Evolutionary conservation across 148 eudicot genomes (phyloP).

Genomic region (Arbutus unedo): DNA sequence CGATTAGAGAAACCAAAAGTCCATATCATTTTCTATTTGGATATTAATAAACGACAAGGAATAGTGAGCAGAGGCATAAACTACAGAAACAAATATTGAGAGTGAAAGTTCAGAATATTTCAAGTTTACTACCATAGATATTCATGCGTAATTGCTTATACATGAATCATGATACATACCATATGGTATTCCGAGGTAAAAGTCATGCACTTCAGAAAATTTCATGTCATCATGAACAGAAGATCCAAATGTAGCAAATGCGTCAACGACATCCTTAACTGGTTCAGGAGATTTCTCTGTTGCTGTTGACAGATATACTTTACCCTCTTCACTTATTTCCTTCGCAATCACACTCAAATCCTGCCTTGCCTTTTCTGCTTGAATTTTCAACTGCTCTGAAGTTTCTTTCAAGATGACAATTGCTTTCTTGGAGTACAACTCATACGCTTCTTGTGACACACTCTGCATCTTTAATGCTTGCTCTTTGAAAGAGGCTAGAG

Average conservation of each 20-base stretch:
- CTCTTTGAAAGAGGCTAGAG: constrained; percentile 70
- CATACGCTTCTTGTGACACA: constrained; percentile 92
- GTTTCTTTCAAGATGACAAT: constrained; percentile 59
- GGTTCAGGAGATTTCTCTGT: constrained; percentile 84
- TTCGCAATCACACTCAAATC: constrained; percentile 58
- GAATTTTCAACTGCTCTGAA: constrained; percentile 65
- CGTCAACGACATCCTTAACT: constrained; percentile 87
- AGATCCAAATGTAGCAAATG: constrained; percentile 76
- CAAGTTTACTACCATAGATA: neutral
- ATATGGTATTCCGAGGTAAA: constrained; percentile 87
- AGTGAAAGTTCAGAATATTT: neutral
- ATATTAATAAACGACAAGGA: neutral
- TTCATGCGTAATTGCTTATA: neutral
- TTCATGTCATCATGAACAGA: constrained; percentile 58
- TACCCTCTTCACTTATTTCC: constrained; percentile 71
- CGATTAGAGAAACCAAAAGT: neutral
- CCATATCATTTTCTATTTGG: neutral
- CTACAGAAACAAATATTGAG: neutral
- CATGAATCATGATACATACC: constrained; percentile 56
- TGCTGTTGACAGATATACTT: constrained; percentile 55
- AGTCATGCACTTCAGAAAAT: constrained; percentile 69
- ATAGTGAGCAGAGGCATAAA: neutral
- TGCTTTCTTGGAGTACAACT: constrained; percentile 70
- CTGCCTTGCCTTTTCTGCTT: constrained; percentile 75
- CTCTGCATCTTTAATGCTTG: constrained; percentile 72